Evolutionary conservation across 2,329 filamentous ascomycete species (phyloP).

Genomic region (Aspergillus melleus): DNA sequence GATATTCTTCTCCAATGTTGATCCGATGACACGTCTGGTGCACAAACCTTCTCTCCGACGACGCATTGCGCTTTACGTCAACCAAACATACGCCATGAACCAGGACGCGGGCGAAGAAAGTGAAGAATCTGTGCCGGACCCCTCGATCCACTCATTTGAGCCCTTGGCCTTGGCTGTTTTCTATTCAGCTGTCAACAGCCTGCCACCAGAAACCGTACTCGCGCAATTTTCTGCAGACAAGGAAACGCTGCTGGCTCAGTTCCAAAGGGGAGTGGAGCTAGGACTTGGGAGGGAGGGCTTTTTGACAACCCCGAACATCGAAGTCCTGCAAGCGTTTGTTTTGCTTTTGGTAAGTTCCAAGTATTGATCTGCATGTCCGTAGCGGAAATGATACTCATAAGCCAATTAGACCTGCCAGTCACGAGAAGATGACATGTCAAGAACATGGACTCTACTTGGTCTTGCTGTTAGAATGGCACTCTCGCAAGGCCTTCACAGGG

Average conservation of each 20-base stretch:
- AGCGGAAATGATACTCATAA: background rate
- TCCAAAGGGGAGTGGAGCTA: constrained; percentile 3
- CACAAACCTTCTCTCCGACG: constrained; percentile 5
- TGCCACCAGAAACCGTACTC: background rate
- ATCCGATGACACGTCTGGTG: constrained; percentile 7
- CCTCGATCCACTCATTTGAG: constrained; percentile 1
- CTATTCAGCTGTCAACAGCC: constrained; percentile 6
- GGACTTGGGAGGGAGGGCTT: constrained; percentile 5
- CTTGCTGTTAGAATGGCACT: constrained; percentile 13
- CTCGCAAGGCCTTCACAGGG: constrained; percentile 14
- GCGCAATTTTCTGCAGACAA: background rate
- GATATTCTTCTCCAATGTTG: constrained; percentile 5
- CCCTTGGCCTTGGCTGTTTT: constrained; percentile 7
- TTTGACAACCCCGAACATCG: constrained; percentile 4
- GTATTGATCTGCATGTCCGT: background rate
- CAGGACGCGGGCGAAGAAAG: background rate
- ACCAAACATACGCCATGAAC: background rate
- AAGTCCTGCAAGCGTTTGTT: constrained; percentile 7
- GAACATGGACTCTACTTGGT: constrained; percentile 10
- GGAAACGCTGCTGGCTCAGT: constrained; percentile 3
- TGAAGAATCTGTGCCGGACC: background rate
- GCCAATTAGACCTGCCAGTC: constrained; percentile 9
- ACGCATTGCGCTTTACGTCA: constrained; percentile 1
- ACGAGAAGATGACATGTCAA: constrained; percentile 15
- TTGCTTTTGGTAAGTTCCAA: constrained; percentile 2